These are phyloP conservation scores for Kodamaea leandrae DNA, from an alignment of 805 yeast genomes.

Conservation along the genomic window DNA sequence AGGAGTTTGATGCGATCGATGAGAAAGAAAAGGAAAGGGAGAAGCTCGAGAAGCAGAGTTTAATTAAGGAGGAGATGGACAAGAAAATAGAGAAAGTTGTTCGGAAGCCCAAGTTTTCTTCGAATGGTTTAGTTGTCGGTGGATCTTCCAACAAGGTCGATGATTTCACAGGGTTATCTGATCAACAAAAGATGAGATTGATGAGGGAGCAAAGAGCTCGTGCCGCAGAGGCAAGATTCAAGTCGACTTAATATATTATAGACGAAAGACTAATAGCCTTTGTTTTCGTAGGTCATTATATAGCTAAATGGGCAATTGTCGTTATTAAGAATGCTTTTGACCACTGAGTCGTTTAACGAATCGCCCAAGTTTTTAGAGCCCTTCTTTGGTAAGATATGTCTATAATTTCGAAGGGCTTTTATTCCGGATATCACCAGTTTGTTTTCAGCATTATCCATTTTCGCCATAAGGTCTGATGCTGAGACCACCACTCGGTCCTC, in stretches of 20 bases:
- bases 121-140: constrained; percentile 36
- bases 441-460: constrained; percentile 29
- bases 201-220: constrained; percentile 95
- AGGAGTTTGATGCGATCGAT: constrained; percentile 48
- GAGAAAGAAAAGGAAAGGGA: constrained; percentile 34
- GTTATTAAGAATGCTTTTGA: constrained; percentile 26
- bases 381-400: constrained; percentile 55
- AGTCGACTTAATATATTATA: constrained; percentile 7
- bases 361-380: not conserved
- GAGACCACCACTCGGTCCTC: constrained; percentile 43
- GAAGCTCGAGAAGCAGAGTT: constrained; percentile 36
- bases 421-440: constrained; percentile 39
- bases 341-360: constrained; percentile 23
- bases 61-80: constrained; percentile 45
- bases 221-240: constrained; percentile 88
- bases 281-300: constrained; percentile 25
- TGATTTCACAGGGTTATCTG: constrained; percentile 61
- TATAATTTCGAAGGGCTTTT: constrained; percentile 59
- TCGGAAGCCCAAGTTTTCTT: constrained; percentile 30
- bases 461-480: constrained; percentile 48
- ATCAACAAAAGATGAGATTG: constrained; percentile 69
- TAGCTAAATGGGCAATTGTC: constrained; percentile 31
- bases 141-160: constrained; percentile 27
- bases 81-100: constrained; percentile 40
- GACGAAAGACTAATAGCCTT: not conserved